A percentile compares a stretch with the other conserved stretches of the same genome.
Conservation (phyloP, 2,329 filamentous ascomycete genomes). For the Acrodontium crateriforme region DNA sequence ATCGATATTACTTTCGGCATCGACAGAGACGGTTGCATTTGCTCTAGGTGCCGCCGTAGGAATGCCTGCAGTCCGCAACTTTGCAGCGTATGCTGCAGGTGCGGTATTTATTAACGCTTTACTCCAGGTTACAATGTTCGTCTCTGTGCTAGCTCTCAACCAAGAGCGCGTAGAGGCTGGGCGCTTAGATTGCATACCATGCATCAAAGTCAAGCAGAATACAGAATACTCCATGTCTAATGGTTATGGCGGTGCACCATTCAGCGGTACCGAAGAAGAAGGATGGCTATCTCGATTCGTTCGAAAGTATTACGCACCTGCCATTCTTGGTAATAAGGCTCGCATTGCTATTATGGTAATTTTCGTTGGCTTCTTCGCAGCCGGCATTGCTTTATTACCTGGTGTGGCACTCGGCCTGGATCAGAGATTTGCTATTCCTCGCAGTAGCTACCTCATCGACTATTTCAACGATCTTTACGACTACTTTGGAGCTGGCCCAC, state of each 20-base stretch:
- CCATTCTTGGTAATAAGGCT: constrained; percentile 63
- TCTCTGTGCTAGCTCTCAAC: constrained; percentile 81
- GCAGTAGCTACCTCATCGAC: constrained; percentile 83
- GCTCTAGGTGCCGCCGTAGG: constrained; percentile 84
- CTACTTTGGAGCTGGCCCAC: constrained; percentile 82
- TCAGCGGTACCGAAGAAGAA: constrained; percentile 64
- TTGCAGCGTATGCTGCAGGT: constrained; percentile 89
- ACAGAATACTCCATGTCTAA: constrained; percentile 51
- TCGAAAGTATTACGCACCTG: constrained; percentile 74
- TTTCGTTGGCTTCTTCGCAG: constrained; percentile 79
- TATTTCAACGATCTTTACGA: constrained; percentile 95
- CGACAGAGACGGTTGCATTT: constrained; percentile 88
- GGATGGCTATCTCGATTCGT: constrained; percentile 76
- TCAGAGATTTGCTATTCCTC: constrained; percentile 85
- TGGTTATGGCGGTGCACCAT: constrained; percentile 47
- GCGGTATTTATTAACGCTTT: constrained; percentile 94
- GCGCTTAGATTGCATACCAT: constrained; percentile 85
- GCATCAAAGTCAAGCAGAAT: constrained; percentile 64
- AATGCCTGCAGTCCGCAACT: constrained; percentile 96
- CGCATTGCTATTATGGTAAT: constrained; percentile 64
- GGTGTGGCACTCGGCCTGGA: constrained; percentile 78
- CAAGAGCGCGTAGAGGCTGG: constrained; percentile 80
- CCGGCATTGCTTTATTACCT: constrained; percentile 71
- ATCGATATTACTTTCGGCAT: constrained; percentile 87
- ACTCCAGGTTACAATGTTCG: constrained; percentile 94